Evolutionary conservation across 805 yeast genomes (phyloP).

Genomic region (Deakozyma indianensis): DNA sequence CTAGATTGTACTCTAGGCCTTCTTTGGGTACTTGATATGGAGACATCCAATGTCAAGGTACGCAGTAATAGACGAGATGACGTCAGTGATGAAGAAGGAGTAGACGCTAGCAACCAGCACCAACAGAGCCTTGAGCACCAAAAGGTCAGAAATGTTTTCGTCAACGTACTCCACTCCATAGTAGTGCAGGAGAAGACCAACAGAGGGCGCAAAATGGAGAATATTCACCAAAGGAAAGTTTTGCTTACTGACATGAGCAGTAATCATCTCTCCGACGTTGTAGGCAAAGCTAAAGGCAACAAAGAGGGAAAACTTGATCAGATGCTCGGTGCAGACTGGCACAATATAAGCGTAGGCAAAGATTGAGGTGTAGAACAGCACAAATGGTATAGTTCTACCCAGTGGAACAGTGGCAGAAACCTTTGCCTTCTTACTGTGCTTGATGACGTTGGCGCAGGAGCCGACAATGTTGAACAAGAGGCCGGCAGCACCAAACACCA

Average conservation of each 20-base stretch:
- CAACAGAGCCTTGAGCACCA: conserved; percentile 53
- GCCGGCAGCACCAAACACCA: not conserved
- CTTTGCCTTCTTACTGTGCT: not conserved
- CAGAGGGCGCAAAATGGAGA: conserved; percentile 42
- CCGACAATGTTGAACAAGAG: not conserved
- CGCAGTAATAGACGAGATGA: conserved; percentile 63
- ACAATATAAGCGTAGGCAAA: conserved; percentile 27
- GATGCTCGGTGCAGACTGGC: conserved; percentile 23
- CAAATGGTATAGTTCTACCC: conserved; percentile 4
- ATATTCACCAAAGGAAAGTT: conserved; percentile 53
- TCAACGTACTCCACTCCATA: conserved; percentile 14
- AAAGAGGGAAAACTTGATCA: conserved; percentile 46
- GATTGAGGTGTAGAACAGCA: conserved; percentile 11
- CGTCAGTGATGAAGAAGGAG: conserved; percentile 58
- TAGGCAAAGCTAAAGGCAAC: conserved; percentile 69
- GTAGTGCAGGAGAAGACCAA: conserved; percentile 17
- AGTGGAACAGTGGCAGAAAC: not conserved
- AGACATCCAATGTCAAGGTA: conserved; percentile 75
- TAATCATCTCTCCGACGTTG: conserved; percentile 79
- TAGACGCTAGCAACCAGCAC: conserved; percentile 64
- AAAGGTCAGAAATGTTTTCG: conserved; percentile 28
- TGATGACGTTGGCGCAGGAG: not conserved
- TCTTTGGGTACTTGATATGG: conserved; percentile 42
- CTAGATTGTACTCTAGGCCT: conserved; percentile 5
- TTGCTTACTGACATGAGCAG: conserved; percentile 73